Evolutionary conservation across 306 rosid genomes (phyloP).

Genomic region (Leucaena leucocephala): DNA sequence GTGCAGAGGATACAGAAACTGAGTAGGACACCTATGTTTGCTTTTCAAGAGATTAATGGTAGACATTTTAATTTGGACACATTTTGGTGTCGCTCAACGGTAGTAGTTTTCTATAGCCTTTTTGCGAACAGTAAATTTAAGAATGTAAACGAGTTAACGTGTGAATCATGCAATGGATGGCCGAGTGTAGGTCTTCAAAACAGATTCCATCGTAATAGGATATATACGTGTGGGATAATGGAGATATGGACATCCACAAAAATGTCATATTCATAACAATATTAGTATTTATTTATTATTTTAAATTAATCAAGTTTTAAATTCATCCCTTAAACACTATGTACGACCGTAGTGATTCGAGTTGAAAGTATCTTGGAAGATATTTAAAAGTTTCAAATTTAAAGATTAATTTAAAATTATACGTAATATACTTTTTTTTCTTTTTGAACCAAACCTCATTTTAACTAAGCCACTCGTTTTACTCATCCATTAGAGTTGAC

Average conservation of each 20-base stretch:
- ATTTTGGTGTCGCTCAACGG: background rate
- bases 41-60: background rate
- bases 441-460: background rate
- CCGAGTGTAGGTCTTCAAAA: background rate
- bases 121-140: background rate
- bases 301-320: background rate
- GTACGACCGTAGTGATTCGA: background rate
- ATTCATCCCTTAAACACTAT: background rate
- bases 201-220: too few relatives aligned
- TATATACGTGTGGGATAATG: too few relatives aligned
- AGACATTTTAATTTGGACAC: background rate
- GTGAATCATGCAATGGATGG: background rate
- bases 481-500: background rate
- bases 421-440: background rate
- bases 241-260: too few relatives aligned
- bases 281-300: background rate
- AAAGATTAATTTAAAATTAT: background rate
- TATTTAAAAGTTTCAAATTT: background rate
- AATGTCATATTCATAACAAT: too few relatives aligned
- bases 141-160: background rate
- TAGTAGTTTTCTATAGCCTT: background rate
- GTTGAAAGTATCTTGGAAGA: too few relatives aligned
- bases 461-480: background rate
- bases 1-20: conserved; percentile 49
- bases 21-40: conserved; percentile 13